Percentiles rank a stretch among this genome's conserved stretches.
phyloP scores from a whole-genome alignment of 2,329 filamentous ascomycete species.

The Penicillium concentricum region DNA sequence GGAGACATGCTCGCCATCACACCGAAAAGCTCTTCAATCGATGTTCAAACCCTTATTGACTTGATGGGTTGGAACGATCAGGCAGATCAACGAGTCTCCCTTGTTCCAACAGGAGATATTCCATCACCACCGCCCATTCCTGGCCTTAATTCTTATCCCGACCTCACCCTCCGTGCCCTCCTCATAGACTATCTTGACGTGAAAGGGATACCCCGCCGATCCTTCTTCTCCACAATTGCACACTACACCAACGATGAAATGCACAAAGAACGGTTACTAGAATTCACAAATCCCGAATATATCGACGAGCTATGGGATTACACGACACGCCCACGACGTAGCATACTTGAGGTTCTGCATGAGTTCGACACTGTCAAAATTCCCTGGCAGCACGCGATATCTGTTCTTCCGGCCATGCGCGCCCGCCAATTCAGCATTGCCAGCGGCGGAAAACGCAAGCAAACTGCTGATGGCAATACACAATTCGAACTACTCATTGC shows the following conservation, averaged over 20 bases:
- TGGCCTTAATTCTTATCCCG: slow-evolving; percentile 36
- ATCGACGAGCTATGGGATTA: slow-evolving; percentile 96
- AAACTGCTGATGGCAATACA: slow-evolving; percentile 39
- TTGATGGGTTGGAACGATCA: slow-evolving; percentile 75
- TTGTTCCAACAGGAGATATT: slow-evolving; percentile 39
- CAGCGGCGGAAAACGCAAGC: slow-evolving; percentile 60
- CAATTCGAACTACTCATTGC: slow-evolving; percentile 74
- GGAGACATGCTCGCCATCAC: slow-evolving; percentile 80
- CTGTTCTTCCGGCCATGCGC: slow-evolving; percentile 77
- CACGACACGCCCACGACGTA: slow-evolving; percentile 82
- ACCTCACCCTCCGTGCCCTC: slow-evolving; percentile 68
- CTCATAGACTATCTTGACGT: slow-evolving; percentile 85
- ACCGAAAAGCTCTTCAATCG: slow-evolving; percentile 79
- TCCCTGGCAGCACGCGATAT: slow-evolving; percentile 69
- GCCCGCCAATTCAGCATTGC: slow-evolving; percentile 93
- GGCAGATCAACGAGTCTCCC: slow-evolving; percentile 67
- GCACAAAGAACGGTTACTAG: slow-evolving; percentile 77
- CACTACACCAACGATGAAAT: slow-evolving; percentile 70
- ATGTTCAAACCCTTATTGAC: slow-evolving; percentile 75
- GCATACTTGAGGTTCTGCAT: slow-evolving; percentile 86
- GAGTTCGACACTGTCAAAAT: slow-evolving; percentile 85
- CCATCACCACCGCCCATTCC: slow-evolving; percentile 32
- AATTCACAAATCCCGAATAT: slow-evolving; percentile 76
- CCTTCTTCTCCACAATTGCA: slow-evolving; percentile 76
- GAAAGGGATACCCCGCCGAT: slow-evolving; percentile 80